Percentiles rank a stretch among this genome's conserved stretches.
Conservation (phyloP, 805 yeast species). For the Wickerhamiella shivajii region DNA sequence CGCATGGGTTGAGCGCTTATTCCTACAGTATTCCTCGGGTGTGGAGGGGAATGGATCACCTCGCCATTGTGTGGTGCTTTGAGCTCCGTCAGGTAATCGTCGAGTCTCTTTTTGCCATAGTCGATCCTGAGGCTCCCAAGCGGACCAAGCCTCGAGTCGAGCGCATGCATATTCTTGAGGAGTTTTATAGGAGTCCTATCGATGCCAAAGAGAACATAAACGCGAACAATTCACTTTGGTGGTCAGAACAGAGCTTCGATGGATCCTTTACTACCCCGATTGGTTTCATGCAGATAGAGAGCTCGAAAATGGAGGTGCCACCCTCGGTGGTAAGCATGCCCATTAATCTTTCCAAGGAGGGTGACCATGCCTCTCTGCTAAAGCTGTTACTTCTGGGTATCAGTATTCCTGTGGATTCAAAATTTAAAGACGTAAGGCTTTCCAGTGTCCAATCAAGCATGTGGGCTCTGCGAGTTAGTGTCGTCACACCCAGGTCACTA, state of each 20-base stretch:
- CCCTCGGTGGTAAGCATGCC: conserved; percentile 1
- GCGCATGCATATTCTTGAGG: conserved; percentile 34
- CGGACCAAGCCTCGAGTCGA: conserved; percentile 36
- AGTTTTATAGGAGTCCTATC: conserved; percentile 8
- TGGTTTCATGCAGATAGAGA: conserved; percentile 1
- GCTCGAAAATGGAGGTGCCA: not conserved
- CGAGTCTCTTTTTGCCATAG: conserved; percentile 41
- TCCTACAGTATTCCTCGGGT: conserved; percentile 80
- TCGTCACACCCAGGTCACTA: not conserved
- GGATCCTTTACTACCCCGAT: conserved; percentile 1
- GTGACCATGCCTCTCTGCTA: not conserved
- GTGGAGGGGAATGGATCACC: conserved; percentile 89
- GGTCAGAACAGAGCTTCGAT: not conserved
- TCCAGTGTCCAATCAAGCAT: conserved; percentile 14
- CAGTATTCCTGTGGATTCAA: conserved; percentile 5
- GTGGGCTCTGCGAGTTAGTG: conserved; percentile 12
- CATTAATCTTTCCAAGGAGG: not conserved
- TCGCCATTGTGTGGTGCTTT: conserved; percentile 94
- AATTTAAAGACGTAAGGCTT: conserved; percentile 10
- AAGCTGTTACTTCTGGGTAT: conserved; percentile 3
- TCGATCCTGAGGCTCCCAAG: conserved; percentile 32
- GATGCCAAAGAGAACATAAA: conserved; percentile 5
- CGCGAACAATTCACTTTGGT: not conserved
- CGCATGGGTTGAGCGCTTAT: conserved; percentile 69
- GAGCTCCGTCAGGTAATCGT: conserved; percentile 60